Percentiles rank a stretch among this genome's conserved stretches.
phyloP scores from a whole-genome alignment of 164 flowering plant genomes.

The Chimonanthus salicifolius region DNA sequence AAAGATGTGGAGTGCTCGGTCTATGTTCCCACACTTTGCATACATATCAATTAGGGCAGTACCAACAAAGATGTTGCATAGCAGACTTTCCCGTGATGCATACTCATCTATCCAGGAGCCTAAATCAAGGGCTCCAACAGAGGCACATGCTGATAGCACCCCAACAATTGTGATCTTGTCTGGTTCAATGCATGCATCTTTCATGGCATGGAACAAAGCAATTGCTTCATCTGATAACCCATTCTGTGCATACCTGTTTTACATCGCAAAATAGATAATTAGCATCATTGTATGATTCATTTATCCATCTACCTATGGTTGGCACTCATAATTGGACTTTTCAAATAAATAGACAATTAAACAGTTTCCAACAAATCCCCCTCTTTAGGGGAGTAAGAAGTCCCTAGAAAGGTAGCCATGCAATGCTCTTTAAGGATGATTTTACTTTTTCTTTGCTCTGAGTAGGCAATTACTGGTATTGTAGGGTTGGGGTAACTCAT shows the following conservation, averaged over 20 bases:
- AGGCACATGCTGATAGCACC: conserved; percentile 30
- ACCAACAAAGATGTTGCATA: conserved; percentile 19
- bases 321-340: too few relatives aligned
- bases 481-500: too few relatives aligned
- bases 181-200: conserved; percentile 17
- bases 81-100: conserved; percentile 11
- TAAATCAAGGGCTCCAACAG: conserved; percentile 25
- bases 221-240: conserved; percentile 24
- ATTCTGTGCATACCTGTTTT: conserved; percentile 12
- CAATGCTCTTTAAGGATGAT: too few relatives aligned
- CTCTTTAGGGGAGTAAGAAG: neutral
- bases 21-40: conserved; percentile 25
- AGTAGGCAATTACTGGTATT: neutral
- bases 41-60: conserved; percentile 24
- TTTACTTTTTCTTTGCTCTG: neutral
- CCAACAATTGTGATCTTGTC: conserved; percentile 30
- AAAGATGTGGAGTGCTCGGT: conserved; percentile 19
- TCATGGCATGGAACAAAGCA: conserved; percentile 24
- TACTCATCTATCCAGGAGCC: conserved; percentile 26
- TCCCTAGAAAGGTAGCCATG: too few relatives aligned
- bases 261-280: neutral
- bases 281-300: neutral
- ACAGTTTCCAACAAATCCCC: neutral
- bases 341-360: neutral
- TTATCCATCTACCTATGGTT: too few relatives aligned